Evolutionary conservation across 768 basidiomycete species (phyloP), one percentile per base, ranked within the genome.

Genomic region (Coprinopsis strossmayeri): DNA sequence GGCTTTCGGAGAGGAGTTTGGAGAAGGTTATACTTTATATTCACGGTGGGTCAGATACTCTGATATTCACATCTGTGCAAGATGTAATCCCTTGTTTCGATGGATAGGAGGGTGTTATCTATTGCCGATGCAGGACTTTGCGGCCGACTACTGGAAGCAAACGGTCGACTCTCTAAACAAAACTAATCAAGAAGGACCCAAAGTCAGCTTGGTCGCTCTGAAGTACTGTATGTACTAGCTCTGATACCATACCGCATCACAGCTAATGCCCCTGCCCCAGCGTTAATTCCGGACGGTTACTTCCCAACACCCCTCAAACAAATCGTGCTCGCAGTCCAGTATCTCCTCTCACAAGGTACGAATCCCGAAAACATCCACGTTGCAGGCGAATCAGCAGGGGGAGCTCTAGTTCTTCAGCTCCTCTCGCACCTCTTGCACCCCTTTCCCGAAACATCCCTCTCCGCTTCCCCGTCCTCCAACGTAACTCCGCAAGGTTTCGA

Each of bases 341-440:
- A 60, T 51, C 57, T 69, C 5, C 34, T 64, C 20, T 52, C 54
- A 12, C 50, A 61, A 2, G 68, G 67, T 21, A 59, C 64, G 44
- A 46, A 57, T 30, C 64, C 65, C 1, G 57, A 63, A 39, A 64
- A 67, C 50, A 60, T 69, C 28, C 58, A 62, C 21, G 50, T 69
- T 27, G 53, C 56, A 1, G 67, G 68, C 3, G 68, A 69, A 50
- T 69, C 68, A 1, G 67, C 68, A 1, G 68, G 68, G n/a, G 68
- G 51, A 13, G 61, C 61, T 34, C 55, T 68, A 34, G 49, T 62
- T 25, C 47, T 63, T 4, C 61, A 65, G 49, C 28, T 65, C 30
- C 52, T 69, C 47, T 60, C 57, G n/a, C 66, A 69, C 39, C 53
- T 63, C 13, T 53, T 69, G 1, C 65, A 65, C 34, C 66, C 68